Conservation (phyloP, 208 protist genomes). For the Leishmania major region DNA sequence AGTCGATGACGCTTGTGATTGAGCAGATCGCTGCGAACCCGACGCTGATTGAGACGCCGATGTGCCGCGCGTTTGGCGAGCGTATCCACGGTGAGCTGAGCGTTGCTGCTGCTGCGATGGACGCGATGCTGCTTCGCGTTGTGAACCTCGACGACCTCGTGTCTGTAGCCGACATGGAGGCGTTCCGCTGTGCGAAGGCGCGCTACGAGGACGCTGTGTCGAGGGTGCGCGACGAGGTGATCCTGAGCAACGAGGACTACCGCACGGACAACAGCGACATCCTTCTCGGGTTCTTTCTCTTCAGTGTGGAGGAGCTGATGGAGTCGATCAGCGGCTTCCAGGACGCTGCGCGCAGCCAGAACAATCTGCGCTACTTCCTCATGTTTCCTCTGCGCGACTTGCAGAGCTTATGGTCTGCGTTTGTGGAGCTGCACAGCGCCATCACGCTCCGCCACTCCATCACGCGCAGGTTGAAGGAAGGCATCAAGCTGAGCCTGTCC, state of each 20-base stretch:
- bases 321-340: conserved; percentile 63
- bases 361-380: conserved; percentile 61
- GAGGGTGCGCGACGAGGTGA: conserved; percentile 69
- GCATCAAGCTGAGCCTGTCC: conserved; percentile 76
- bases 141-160: conserved; percentile 60
- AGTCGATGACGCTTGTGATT: conserved; percentile 77
- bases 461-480: conserved; percentile 83
- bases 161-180: conserved; percentile 52
- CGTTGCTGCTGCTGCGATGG: conserved; percentile 72
- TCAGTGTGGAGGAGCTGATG: conserved; percentile 80
- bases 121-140: conserved; percentile 77
- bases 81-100: conserved; percentile 56
- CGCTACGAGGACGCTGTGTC: conserved; percentile 77
- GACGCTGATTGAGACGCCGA: conserved; percentile 60
- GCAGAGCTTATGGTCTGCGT: conserved; percentile 52
- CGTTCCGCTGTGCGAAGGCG: conserved; percentile 51
- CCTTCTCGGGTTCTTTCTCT: conserved; percentile 84
- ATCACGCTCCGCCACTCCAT: conserved; percentile 58
- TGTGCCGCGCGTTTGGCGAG: conserved; percentile 69
- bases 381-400: conserved; percentile 58
- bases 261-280: conserved; percentile 80
- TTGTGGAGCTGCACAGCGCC: conserved; percentile 37
- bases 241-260: conserved; percentile 87
- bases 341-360: conserved; percentile 40
- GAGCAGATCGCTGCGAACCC: conserved; percentile 73